Percentiles rank a stretch among this genome's conserved stretches.
phyloP scores from a whole-genome alignment of 495 filamentous ascomycete species.

The Tuber melanosporum region DNA sequence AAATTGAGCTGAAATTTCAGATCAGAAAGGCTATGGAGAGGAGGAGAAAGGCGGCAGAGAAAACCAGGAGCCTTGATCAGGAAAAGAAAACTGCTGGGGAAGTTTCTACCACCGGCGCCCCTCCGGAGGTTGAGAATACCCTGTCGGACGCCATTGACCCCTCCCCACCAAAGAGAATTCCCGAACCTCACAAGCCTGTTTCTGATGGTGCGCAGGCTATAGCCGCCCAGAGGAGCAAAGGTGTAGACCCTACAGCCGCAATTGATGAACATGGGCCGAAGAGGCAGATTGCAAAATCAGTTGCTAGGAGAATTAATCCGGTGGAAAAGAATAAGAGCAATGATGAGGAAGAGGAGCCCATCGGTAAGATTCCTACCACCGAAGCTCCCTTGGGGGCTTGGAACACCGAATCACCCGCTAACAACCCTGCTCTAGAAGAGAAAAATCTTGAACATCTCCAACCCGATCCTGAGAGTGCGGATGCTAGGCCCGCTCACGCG shows the following conservation, averaged over 20 bases:
- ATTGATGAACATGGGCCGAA: not conserved
- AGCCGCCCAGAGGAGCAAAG: too few relatives aligned
- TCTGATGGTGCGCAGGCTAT: not conserved
- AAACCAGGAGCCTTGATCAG: not conserved
- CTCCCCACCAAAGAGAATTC: too few relatives aligned
- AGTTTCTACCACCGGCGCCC: too few relatives aligned
- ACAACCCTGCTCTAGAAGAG: not conserved
- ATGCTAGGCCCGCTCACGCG: not conserved
- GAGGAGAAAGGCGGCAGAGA: not conserved
- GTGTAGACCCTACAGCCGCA: not conserved
- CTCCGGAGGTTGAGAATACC: not conserved
- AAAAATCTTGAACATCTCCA: not conserved
- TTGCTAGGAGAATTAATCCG: not conserved
- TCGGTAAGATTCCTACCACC: too few relatives aligned
- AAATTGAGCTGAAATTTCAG: not conserved
- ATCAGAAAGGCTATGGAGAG: not conserved
- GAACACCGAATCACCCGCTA: not conserved
- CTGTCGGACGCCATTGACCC: fast-evolving
- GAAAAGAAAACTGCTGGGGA: not conserved
- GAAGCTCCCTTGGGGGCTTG: too few relatives aligned
- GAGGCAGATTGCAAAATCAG: not conserved
- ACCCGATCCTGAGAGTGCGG: too few relatives aligned
- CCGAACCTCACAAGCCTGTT: too few relatives aligned
- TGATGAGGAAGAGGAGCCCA: not conserved
- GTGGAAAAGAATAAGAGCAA: not conserved